A percentile compares a stretch with the other conserved stretches of the same genome.
phyloP scores from a whole-genome alignment of 495 filamentous ascomycete genomes.

The Tetracladium marchalianum region DNA sequence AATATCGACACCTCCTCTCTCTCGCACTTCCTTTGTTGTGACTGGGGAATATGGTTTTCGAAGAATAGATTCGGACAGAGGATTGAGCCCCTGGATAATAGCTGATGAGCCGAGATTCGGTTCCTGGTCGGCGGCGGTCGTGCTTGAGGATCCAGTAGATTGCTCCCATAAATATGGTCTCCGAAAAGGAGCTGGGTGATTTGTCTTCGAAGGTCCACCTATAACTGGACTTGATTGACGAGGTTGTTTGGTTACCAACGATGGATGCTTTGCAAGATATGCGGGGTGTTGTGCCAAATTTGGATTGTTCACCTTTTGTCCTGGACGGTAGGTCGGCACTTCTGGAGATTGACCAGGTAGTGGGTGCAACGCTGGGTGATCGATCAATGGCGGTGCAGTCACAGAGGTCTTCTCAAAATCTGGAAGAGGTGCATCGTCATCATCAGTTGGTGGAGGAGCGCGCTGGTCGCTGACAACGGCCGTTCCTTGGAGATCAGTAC shows the following conservation, averaged over 20 bases:
- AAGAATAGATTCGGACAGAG: slow-evolving; percentile 4
- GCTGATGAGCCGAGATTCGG: too few species aligned
- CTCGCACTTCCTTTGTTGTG: background rate
- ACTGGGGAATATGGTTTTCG: background rate
- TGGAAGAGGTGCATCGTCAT: slow-evolving; percentile 2
- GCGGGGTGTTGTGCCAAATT: slow-evolving; percentile 7
- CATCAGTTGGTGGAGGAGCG: background rate
- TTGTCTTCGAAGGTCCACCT: too few species aligned
- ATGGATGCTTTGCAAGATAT: slow-evolving; percentile 7
- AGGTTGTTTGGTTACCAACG: background rate
- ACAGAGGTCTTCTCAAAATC: slow-evolving; percentile 8
- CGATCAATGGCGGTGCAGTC: slow-evolving; percentile 6
- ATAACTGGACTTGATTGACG: too few species aligned
- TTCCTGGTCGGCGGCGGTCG: too few species aligned
- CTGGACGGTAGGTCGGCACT: background rate
- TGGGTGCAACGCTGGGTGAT: slow-evolving; percentile 12
- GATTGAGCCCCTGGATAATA: slow-evolving; percentile 4
- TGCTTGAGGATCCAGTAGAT: too few species aligned
- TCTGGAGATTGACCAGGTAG: slow-evolving; percentile 3
- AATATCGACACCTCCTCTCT: background rate
- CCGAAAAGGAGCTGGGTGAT: too few species aligned
- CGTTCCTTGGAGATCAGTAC: background rate
- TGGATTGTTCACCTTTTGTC: background rate
- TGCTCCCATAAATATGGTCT: too few species aligned
- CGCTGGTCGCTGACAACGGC: background rate